Conservation (phyloP, 164 flowering plant genomes). For the Hamamelis virginiana region DNA sequence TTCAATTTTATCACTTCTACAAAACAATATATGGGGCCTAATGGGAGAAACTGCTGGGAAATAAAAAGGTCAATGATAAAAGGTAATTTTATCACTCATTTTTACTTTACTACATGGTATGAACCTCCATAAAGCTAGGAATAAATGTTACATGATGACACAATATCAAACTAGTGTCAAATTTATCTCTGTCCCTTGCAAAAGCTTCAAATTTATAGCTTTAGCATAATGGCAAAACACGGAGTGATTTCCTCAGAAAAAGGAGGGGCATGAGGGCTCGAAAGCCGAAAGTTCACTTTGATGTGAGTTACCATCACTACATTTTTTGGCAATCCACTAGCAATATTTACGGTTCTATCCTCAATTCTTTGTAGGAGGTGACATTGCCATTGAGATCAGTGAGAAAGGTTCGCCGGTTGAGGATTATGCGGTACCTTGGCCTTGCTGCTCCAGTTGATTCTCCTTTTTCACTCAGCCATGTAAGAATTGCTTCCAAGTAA, state of each 20-base stretch:
- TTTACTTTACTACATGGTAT: no score
- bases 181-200: no score
- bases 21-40: no score
- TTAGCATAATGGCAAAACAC: conserved; percentile 22
- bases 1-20: no score
- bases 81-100: no score
- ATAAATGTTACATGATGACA: no score
- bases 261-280: conserved; percentile 53
- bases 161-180: no score
- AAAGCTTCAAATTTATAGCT: no score
- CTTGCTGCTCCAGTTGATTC: conserved; percentile 56
- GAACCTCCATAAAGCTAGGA: no score
- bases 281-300: conserved; percentile 51
- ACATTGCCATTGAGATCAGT: conserved; percentile 25
- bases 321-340: not conserved
- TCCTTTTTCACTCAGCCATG: conserved; percentile 33
- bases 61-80: no score
- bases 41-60: no score
- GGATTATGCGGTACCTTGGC: conserved; percentile 58
- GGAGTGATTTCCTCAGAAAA: conserved; percentile 20
- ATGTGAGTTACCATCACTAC: conserved; percentile 33
- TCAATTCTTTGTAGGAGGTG: conserved; percentile 29
- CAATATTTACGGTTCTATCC: not conserved
- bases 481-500: not conserved
- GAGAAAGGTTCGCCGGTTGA: conserved; percentile 38